Evolutionary conservation across 257 asterid species (phyloP), one percentile per base, ranked within the genome.

Genomic region (Phtheirospermum japonicum): DNA sequence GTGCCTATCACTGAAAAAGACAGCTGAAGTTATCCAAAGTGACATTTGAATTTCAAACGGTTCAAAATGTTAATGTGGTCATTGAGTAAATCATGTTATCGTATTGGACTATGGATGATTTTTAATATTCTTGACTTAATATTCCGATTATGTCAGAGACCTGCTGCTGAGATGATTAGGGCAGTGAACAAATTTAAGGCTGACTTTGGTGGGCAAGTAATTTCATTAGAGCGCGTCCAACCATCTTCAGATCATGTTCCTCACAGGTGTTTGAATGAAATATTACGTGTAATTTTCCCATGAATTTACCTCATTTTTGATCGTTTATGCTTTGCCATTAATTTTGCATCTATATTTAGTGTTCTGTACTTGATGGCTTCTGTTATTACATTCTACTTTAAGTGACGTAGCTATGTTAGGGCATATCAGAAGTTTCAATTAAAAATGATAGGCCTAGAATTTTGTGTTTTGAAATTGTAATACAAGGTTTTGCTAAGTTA

Each of bases 191-290:
- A 80, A 75, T 89, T 85, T 76, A 93, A 87, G 82, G 96, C 97
- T 11, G 99, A 93, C 68, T 93, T 93, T 70, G 99, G 99, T 66
- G 97, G 94, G 64, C 83, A 89, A 34, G 68, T 89, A 60, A 83
- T 92, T 66, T 82, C 88, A 40, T 66, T 93, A 73, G 96, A 93
- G 73, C 96, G 96, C 23, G 83, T 89, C 63, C 99, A 93, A 52
- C 96, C 97, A 52, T 93, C 97, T 63, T 85, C 95, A 3, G 97
- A 89, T 74, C 97, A 87, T 71, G 97, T 93, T 83, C 96, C 96
- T 50, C 99, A 93, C 82, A 93, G 97, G 99, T 93, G 57, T 63
- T 55, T 64, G 64, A 12, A 60, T 65, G n/a, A 67, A 50, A 65
- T 59, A 59, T 45, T 52, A 53, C 12, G 8, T 33, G 5, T 66